phyloP scores from a whole-genome alignment of 805 yeast genomes.

The Kazachstania kunashirensis region DNA sequence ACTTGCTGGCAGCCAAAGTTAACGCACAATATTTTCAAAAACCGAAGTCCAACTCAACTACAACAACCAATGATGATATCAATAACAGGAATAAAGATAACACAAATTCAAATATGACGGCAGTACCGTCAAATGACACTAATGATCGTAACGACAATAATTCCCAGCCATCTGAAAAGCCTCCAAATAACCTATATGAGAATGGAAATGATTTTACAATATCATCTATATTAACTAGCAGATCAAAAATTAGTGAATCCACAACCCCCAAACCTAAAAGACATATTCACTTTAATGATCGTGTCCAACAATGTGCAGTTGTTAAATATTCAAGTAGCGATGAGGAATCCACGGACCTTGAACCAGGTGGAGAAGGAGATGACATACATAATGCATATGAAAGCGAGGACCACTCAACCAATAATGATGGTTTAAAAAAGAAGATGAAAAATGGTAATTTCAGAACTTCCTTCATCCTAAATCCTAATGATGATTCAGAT shows the following conservation, averaged over 20 bases:
- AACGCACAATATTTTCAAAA: slow-evolving; percentile 27
- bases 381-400: slow-evolving; percentile 7
- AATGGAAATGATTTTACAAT: slow-evolving; percentile 2
- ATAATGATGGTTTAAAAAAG: slow-evolving; percentile 1
- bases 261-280: slow-evolving; percentile 26
- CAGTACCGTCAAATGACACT: not conserved
- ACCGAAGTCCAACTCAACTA: not conserved
- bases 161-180: not conserved
- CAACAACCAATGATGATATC: not conserved
- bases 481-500: slow-evolving; percentile 3
- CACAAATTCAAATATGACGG: not conserved
- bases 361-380: not conserved
- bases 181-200: not conserved
- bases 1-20: slow-evolving; percentile 29
- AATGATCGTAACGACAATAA: not conserved
- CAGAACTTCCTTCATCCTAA: not conserved
- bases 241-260: slow-evolving; percentile 5
- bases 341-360: slow-evolving; percentile 12
- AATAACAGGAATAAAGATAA: not conserved
- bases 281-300: slow-evolving; percentile 86
- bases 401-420: slow-evolving; percentile 30
- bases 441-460: not conserved
- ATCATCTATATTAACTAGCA: slow-evolving; percentile 16
- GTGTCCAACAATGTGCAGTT: slow-evolving; percentile 91
- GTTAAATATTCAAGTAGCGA: slow-evolving; percentile 28